A percentile compares a stretch with the other conserved stretches of the same genome.
These are phyloP conservation scores for Rhododendron kiyosumense DNA, from an alignment of 148 eudicot genomes.

Conservation along the genomic window DNA sequence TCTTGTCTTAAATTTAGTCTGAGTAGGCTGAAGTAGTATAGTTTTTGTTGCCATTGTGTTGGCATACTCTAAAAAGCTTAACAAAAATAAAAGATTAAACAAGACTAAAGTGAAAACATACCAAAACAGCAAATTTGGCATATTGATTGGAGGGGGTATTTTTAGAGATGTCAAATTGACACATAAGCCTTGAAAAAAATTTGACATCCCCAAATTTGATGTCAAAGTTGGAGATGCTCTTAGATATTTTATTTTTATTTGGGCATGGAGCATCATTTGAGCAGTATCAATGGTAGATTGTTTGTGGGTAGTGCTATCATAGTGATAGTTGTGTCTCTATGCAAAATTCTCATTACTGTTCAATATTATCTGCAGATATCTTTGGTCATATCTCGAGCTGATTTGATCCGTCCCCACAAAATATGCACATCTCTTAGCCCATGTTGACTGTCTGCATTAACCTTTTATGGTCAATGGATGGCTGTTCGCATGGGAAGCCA, in stretches of 20 bases:
- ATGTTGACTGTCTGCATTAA: neutral
- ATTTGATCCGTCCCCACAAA: neutral
- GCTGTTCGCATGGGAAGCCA: neutral
- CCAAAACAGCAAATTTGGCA: neutral
- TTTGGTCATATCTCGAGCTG: neutral
- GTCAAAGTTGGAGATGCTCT: neutral
- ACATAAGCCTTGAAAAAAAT: neutral
- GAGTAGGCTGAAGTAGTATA: neutral
- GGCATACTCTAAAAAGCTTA: neutral
- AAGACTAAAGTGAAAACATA: neutral
- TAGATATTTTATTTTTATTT: neutral
- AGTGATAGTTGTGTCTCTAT: neutral
- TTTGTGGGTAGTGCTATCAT: neutral
- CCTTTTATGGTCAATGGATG: neutral
- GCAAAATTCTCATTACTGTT: neutral
- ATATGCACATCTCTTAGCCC: conserved; percentile 1
- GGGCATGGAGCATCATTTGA: neutral
- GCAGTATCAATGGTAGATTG: neutral
- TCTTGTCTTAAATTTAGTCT: neutral
- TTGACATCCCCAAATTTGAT: neutral
- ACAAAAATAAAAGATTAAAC: neutral
- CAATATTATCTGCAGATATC: neutral
- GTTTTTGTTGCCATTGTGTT: conserved; percentile 1
- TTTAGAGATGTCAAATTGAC: neutral
- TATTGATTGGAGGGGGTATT: neutral